Conservation (phyloP, 768 basidiomycete species). For the Termitomyces sp. region DNA sequence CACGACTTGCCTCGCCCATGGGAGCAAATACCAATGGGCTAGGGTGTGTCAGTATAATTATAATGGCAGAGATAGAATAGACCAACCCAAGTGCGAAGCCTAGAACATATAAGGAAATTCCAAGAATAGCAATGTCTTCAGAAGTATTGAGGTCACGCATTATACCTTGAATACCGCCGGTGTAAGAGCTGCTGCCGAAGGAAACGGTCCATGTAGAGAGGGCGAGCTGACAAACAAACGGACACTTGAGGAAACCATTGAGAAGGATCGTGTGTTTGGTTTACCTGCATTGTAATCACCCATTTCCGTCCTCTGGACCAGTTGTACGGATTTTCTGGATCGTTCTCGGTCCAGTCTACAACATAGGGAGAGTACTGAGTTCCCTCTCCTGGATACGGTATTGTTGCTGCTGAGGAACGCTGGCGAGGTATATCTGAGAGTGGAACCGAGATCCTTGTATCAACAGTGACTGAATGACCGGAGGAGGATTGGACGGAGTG, state of each 20-base stretch:
- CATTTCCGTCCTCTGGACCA: conserved; percentile 46
- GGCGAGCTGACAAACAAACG: conserved; percentile 31
- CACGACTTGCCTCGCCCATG: conserved; percentile 45
- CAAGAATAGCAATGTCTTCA: conserved; percentile 48
- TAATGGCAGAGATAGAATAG: neutral
- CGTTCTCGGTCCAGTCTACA: conserved; percentile 48
- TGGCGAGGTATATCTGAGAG: conserved; percentile 1
- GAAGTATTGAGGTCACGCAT: conserved; percentile 43
- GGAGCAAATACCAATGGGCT: conserved; percentile 55
- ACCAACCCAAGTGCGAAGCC: conserved; percentile 56
- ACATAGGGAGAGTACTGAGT: conserved; percentile 44
- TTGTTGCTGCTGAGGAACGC: conserved; percentile 1
- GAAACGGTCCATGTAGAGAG: conserved; percentile 53
- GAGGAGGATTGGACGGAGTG: conserved; percentile 13
- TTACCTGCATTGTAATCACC: conserved; percentile 50
- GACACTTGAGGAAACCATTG: conserved; percentile 2
- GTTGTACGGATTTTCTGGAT: conserved; percentile 53
- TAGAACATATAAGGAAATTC: conserved; percentile 58
- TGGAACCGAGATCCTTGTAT: neutral
- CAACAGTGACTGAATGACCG: conserved; percentile 1
- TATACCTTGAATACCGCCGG: conserved; percentile 43
- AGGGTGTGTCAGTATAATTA: neutral
- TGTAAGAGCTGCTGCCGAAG: conserved; percentile 55
- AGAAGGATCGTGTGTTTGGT: conserved; percentile 1
- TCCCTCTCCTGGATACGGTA: conserved; percentile 39